Percentiles rank a stretch among this genome's conserved stretches.
Evolutionary conservation across 2,329 filamentous ascomycete genomes (phyloP).

Genomic region (Diplodia sapinea): DNA sequence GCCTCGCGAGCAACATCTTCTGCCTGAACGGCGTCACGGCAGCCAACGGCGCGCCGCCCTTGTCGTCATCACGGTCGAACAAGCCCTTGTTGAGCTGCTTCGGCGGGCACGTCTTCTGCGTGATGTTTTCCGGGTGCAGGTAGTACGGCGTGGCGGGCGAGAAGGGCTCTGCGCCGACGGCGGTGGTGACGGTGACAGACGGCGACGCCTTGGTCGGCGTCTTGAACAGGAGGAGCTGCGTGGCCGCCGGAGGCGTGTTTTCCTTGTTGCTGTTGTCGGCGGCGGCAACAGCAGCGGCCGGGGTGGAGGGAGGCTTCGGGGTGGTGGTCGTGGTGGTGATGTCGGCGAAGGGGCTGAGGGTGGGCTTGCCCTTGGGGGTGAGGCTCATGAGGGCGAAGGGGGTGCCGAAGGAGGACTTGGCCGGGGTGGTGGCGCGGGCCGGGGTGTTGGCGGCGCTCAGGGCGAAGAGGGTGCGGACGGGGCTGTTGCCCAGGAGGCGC

Average conservation of each 20-base stretch:
- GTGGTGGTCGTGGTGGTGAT: neutral
- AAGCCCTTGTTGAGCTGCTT: conserved; percentile 48
- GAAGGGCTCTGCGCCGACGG: neutral
- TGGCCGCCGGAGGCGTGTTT: conserved; percentile 21
- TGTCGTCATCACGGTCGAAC: conserved; percentile 21
- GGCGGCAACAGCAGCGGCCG: conserved; percentile 1
- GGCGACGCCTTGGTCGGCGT: conserved; percentile 38
- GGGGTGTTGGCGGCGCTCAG: conserved; percentile 33
- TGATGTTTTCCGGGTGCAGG: conserved; percentile 50
- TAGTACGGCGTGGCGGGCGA: conserved; percentile 56
- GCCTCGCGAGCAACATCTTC: conserved; percentile 37
- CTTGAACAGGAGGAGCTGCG: conserved; percentile 33
- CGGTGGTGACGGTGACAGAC: conserved; percentile 35
- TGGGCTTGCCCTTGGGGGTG: conserved; percentile 37
- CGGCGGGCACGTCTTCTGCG: conserved; percentile 61
- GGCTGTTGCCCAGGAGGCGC: conserved; percentile 30
- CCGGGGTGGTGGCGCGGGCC: conserved; percentile 38
- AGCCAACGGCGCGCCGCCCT: neutral
- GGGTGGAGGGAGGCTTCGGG: neutral
- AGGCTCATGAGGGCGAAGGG: conserved; percentile 33
- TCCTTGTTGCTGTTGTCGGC: conserved; percentile 29
- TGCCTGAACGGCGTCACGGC: conserved; percentile 35
- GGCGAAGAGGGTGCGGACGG: conserved; percentile 32
- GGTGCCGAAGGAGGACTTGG: conserved; percentile 34
- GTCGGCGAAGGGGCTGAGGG: conserved; percentile 34